Evolutionary conservation across 169 alveolate species (phyloP).

Genomic region (Cryptosporidium parvum): DNA sequence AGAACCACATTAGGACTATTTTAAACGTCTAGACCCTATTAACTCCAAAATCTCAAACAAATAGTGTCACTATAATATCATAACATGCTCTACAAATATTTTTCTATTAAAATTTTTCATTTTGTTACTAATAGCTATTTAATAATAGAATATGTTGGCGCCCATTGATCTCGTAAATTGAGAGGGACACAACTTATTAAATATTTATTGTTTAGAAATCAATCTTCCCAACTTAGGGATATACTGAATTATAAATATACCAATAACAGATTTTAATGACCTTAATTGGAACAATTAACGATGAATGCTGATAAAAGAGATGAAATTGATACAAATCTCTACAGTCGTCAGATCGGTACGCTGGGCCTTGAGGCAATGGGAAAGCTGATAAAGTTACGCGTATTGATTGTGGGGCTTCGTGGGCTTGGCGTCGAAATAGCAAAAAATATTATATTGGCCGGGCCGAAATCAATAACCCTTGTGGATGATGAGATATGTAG

Average conservation of each 20-base stretch:
- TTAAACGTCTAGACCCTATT: neutral
- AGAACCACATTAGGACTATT: neutral
- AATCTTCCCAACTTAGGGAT: neutral
- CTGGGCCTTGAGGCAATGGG: slow-evolving; percentile 99
- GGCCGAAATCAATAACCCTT: slow-evolving; percentile 93
- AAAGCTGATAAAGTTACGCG: slow-evolving; percentile 90
- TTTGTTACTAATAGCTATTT: no score
- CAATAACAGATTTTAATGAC: neutral
- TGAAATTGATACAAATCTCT: slow-evolving; percentile 94
- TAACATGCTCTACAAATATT: neutral
- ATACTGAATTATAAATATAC: neutral
- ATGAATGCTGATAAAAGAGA: slow-evolving; percentile 60
- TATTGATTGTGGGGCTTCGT: slow-evolving; percentile 94
- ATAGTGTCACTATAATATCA: neutral
- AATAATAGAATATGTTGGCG: neutral
- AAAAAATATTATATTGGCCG: slow-evolving; percentile 95
- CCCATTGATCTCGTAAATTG: neutral
- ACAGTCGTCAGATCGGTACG: slow-evolving; percentile 98
- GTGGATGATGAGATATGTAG: slow-evolving; percentile 89
- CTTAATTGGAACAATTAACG: neutral
- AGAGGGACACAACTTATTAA: neutral
- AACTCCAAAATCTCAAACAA: no score
- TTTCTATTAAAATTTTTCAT: neutral
- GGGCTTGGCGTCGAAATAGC: slow-evolving; percentile 94
- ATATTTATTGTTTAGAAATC: neutral